A percentile compares a stretch with the other conserved stretches of the same genome.
phyloP scores from a whole-genome alignment of 495 filamentous ascomycete species.

The Hypoxylon lienhwacheense region DNA sequence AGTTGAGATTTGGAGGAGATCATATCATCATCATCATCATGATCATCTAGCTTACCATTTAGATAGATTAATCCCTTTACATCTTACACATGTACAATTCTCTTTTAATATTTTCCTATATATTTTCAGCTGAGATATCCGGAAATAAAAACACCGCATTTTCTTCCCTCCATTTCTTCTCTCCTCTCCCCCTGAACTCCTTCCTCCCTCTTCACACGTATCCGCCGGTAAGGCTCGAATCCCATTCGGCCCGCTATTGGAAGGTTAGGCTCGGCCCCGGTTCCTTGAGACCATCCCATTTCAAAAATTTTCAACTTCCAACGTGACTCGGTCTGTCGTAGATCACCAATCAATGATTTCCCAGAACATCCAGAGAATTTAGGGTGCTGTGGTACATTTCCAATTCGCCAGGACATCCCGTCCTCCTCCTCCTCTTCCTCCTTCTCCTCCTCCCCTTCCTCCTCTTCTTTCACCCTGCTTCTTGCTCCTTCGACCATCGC shows the following conservation, averaged over 20 bases:
- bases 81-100: background rate
- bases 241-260: conserved; percentile 12
- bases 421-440: too few relatives aligned
- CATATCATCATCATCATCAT: too few relatives aligned
- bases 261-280: conserved; percentile 1
- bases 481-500: too few relatives aligned
- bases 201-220: background rate
- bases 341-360: conserved; percentile 19
- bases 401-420: conserved; percentile 12
- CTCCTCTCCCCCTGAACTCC: background rate
- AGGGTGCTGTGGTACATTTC: conserved; percentile 9
- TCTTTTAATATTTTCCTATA: too few relatives aligned
- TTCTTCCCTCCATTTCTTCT: background rate
- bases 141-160: conserved; percentile 1
- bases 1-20: too few relatives aligned
- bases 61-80: background rate
- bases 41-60: too few relatives aligned
- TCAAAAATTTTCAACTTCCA: background rate
- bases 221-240: conserved; percentile 1
- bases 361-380: background rate
- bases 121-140: background rate
- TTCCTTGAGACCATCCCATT: conserved; percentile 15
- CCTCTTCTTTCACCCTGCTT: too few relatives aligned
- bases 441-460: too few relatives aligned
- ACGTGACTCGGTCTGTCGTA: conserved; percentile 6